Conservation (phyloP, 2,329 filamentous ascomycete species). For the Raffaelea arxii region DNA sequence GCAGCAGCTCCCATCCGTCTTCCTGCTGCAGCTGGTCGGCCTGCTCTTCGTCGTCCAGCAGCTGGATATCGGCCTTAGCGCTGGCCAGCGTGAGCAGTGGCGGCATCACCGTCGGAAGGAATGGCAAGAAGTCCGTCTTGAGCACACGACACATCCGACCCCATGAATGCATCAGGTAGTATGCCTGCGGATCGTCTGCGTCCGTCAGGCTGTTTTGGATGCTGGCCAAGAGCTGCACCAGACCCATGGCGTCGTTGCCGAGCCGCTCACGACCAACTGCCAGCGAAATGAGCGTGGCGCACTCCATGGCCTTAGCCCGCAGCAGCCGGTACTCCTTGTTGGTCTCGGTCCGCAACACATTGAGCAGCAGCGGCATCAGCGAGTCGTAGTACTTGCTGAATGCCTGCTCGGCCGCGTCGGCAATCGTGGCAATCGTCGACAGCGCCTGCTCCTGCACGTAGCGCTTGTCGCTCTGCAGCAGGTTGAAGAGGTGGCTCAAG, state of each 20-base stretch:
- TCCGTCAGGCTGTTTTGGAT: constrained; percentile 85
- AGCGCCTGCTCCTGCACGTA: constrained; percentile 97
- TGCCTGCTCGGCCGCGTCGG: constrained; percentile 92
- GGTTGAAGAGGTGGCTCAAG: constrained; percentile 72
- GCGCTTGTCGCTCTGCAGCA: constrained; percentile 84
- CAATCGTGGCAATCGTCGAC: constrained; percentile 96
- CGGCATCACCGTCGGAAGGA: constrained; percentile 87
- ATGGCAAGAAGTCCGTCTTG: constrained; percentile 82
- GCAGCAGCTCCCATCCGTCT: constrained; percentile 95
- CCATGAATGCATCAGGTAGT: constrained; percentile 98
- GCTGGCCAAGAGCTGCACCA: constrained; percentile 78
- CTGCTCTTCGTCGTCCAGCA: constrained; percentile 90
- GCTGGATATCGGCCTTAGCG: constrained; percentile 93
- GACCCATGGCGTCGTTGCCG: constrained; percentile 72
- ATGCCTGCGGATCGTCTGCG: constrained; percentile 87
- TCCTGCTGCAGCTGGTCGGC: constrained; percentile 88
- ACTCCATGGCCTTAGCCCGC: constrained; percentile 97
- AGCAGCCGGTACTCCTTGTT: constrained; percentile 88
- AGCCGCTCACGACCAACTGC: constrained; percentile 92
- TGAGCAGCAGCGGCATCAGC: constrained; percentile 89
- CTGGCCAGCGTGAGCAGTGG: constrained; percentile 83
- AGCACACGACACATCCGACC: constrained; percentile 96
- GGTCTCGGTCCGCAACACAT: constrained; percentile 78
- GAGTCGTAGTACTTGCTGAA: constrained; percentile 94
- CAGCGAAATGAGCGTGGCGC: constrained; percentile 87